These are phyloP conservation scores for Sextonia rubra DNA, from an alignment of 164 flowering plant species.

Conservation along the genomic window DNA sequence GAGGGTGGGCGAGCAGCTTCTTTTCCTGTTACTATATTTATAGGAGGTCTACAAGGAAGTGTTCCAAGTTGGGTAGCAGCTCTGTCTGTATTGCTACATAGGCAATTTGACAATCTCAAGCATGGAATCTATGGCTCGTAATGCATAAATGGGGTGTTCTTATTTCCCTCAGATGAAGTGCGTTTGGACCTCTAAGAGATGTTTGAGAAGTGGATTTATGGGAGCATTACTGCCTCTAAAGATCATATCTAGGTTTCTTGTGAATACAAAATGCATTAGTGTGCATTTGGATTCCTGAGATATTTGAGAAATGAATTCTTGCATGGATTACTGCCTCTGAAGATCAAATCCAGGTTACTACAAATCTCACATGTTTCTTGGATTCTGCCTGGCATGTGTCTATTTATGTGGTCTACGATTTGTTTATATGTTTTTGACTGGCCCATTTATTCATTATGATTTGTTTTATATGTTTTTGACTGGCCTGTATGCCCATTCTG, in stretches of 20 bases:
- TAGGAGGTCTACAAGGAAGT: too few relatives aligned
- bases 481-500: too few relatives aligned
- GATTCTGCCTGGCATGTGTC: background rate
- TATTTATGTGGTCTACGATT: too few relatives aligned
- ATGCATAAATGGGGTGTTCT: background rate
- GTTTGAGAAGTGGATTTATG: background rate
- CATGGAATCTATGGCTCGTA: background rate
- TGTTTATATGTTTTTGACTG: too few relatives aligned
- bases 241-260: background rate
- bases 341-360: background rate
- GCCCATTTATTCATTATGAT: too few relatives aligned
- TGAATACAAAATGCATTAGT: background rate
- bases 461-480: too few relatives aligned
- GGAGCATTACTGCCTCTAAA: background rate
- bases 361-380: background rate
- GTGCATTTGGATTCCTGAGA: background rate
- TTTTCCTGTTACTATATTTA: background rate
- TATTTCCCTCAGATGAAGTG: background rate
- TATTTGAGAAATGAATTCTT: background rate
- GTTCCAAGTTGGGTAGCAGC: background rate
- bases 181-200: too few relatives aligned
- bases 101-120: background rate
- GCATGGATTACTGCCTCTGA: background rate
- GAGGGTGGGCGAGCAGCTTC: background rate
- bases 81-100: background rate